Percentiles rank a stretch among this genome's conserved stretches.
Conservation (phyloP, 176 grass and related monocot species). For the Eragrostis curvula region DNA sequence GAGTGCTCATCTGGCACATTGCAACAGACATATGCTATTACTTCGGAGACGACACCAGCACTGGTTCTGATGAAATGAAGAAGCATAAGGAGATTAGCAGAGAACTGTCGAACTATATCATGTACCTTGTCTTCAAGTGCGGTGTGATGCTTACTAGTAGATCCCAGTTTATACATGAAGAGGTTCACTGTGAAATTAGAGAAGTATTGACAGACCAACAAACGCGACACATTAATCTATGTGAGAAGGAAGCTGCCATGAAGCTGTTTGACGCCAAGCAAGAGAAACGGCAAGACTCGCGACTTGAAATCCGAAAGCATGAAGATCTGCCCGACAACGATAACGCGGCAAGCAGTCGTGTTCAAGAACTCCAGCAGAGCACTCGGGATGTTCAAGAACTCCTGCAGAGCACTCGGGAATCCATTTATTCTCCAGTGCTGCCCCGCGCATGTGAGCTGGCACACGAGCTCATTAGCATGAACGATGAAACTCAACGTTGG, state of each 20-base stretch:
- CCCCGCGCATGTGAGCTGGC: neutral
- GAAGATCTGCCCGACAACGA: neutral
- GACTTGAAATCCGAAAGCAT: too few relatives aligned
- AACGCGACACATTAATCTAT: too few relatives aligned
- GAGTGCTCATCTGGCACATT: conserved; percentile 7
- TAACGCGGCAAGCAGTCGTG: too few relatives aligned
- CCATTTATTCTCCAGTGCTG: neutral
- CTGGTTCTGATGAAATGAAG: too few relatives aligned
- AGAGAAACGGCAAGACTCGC: neutral
- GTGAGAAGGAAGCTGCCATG: neutral
- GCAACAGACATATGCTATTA: neutral
- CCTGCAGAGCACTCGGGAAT: too few relatives aligned
- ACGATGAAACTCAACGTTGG: neutral
- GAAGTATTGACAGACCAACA: too few relatives aligned
- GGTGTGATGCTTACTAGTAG: neutral
- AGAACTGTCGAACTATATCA: conserved; percentile 8
- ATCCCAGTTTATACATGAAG: neutral
- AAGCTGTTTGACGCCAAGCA: neutral
- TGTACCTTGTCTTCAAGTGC: conserved; percentile 15
- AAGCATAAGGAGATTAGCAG: neutral
- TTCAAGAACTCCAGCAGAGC: neutral
- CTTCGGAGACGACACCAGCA: too few relatives aligned
- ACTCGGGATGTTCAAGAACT: too few relatives aligned
- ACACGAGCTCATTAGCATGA: neutral
- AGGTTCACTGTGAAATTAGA: neutral